phyloP scores from a whole-genome alignment of 495 filamentous ascomycete species.

The Podospora comata region DNA sequence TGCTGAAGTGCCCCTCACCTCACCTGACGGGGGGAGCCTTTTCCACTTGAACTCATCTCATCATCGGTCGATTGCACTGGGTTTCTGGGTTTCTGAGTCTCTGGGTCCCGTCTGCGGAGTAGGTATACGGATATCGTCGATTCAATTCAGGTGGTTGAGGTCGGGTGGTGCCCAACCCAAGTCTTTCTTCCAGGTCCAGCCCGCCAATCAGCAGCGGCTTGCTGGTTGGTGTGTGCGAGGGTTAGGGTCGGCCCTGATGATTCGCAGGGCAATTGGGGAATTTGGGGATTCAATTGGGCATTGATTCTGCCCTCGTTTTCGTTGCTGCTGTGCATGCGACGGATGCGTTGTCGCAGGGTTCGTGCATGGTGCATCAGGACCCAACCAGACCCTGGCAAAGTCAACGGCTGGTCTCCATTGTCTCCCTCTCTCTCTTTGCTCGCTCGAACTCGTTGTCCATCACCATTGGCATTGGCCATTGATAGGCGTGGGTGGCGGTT shows the following conservation, averaged over 20 bases:
- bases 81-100: too few species aligned
- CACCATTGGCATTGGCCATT: too few species aligned
- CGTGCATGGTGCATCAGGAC: conserved; percentile 6
- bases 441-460: neutral
- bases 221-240: neutral
- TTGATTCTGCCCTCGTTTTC: neutral
- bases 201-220: neutral
- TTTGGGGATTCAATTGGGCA: neutral
- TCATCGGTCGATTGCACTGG: neutral
- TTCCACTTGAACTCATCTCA: neutral
- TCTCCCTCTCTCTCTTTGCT: neutral
- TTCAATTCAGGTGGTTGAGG: too few species aligned
- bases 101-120: too few species aligned
- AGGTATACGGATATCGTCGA: too few species aligned
- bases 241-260: neutral
- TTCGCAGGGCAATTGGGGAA: neutral
- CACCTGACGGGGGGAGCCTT: neutral
- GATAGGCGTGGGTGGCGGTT: too few species aligned
- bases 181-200: neutral
- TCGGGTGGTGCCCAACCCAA: conserved; percentile 1
- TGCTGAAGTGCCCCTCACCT: neutral
- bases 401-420: neutral
- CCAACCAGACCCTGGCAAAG: neutral
- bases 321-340: neutral
- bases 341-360: conserved; percentile 6